Evolutionary conservation across 805 yeast species (phyloP).

Genomic region (Candida yuanshanica): DNA sequence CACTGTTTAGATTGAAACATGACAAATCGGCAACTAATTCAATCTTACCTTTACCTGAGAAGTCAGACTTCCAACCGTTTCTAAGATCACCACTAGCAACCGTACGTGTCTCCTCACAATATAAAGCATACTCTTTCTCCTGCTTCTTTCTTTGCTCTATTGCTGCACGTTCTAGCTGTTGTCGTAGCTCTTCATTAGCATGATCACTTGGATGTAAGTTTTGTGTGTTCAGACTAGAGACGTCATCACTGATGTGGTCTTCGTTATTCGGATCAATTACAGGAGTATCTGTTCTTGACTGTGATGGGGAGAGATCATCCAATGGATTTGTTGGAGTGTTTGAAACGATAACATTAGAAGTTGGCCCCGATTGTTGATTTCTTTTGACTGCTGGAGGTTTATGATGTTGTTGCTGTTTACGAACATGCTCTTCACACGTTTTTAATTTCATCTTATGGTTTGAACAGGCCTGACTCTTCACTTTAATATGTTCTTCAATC

Average conservation of each 20-base stretch:
- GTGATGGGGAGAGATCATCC: constrained; percentile 12
- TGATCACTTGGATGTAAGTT: constrained; percentile 28
- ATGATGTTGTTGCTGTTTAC: constrained; percentile 21
- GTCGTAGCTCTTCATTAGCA: constrained; percentile 26
- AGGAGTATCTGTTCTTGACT: constrained; percentile 9
- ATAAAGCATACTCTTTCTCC: constrained; percentile 35
- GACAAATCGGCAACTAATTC: constrained; percentile 72
- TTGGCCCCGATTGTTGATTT: constrained; percentile 35
- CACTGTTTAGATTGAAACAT: constrained; percentile 53
- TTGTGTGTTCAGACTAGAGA: constrained; percentile 5
- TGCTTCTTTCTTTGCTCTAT: constrained; percentile 27
- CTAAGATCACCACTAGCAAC: constrained; percentile 77
- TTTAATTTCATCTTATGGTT: constrained; percentile 48
- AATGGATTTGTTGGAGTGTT: constrained; percentile 19
- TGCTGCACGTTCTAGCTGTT: constrained; percentile 19
- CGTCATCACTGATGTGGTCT: constrained; percentile 11
- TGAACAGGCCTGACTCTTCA: constrained; percentile 53
- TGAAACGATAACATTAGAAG: constrained; percentile 29
- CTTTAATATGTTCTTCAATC: constrained; percentile 74
- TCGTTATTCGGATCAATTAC: constrained; percentile 2
- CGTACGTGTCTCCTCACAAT: constrained; percentile 67
- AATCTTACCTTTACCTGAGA: constrained; percentile 67
- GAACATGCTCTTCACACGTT: constrained; percentile 36
- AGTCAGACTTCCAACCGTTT: constrained; percentile 95
- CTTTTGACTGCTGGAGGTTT: constrained; percentile 27